Evolutionary conservation across 2,329 filamentous ascomycete species (phyloP).

Genomic region (Alternaria sp.): DNA sequence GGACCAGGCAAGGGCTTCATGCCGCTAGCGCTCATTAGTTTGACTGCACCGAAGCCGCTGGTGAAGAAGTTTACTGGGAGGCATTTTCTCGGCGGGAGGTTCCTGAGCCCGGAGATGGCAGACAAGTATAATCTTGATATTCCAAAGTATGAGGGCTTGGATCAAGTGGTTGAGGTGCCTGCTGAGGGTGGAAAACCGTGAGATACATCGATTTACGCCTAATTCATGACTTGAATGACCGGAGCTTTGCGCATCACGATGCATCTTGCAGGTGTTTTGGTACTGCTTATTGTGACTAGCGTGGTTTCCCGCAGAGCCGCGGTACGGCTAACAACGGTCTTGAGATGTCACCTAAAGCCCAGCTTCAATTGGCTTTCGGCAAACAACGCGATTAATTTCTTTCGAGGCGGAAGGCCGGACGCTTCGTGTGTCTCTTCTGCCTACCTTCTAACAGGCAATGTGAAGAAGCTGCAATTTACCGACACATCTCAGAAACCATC

Average conservation of each 20-base stretch:
- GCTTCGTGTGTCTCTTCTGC: not conserved
- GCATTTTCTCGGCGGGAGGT: constrained; percentile 93
- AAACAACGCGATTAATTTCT: constrained; percentile 18
- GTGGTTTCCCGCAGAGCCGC: constrained; percentile 30
- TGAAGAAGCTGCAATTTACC: not conserved
- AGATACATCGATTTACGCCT: not conserved
- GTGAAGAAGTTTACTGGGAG: constrained; percentile 83
- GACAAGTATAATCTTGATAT: constrained; percentile 87
- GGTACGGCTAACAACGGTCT: constrained; percentile 40
- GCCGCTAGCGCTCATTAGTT: constrained; percentile 80
- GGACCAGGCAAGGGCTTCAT: constrained; percentile 83
- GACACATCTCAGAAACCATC: not conserved
- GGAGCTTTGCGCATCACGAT: not conserved
- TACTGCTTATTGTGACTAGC: constrained; percentile 22
- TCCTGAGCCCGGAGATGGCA: constrained; percentile 78
- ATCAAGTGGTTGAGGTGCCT: constrained; percentile 83
- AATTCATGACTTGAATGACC: not conserved
- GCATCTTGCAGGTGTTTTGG: constrained; percentile 7
- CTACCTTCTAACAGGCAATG: not conserved
- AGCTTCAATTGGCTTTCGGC: constrained; percentile 31
- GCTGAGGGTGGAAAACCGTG: constrained; percentile 39
- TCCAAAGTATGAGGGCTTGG: constrained; percentile 82
- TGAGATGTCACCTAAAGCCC: constrained; percentile 28
- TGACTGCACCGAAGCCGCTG: constrained; percentile 93
- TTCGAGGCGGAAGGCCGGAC: constrained; percentile 9